Percentiles rank a stretch among this genome's conserved stretches.
These are phyloP conservation scores for Cardamine occulta DNA, from an alignment of 345 rosid genomes.

Conservation along the genomic window DNA sequence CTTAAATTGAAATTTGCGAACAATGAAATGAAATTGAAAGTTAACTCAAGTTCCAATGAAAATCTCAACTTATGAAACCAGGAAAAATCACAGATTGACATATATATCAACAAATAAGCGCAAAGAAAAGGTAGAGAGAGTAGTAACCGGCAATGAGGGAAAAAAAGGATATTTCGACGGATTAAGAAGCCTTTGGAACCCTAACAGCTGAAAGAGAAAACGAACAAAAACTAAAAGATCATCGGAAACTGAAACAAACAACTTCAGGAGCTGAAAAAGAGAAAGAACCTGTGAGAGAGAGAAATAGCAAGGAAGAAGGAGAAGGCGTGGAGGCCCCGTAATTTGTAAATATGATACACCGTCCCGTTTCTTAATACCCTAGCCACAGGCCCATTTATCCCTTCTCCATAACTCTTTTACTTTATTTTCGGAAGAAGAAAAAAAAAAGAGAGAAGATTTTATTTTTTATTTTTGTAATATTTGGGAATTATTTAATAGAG, in stretches of 20 bases:
- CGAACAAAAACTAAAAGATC: conserved; percentile 11
- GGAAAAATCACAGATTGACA: background rate
- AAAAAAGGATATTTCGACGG: conserved; percentile 7
- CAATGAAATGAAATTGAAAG: conserved; percentile 19
- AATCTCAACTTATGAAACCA: conserved; percentile 23
- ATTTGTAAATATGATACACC: conserved; percentile 17
- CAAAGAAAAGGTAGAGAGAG: conserved; percentile 1
- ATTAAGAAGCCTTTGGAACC: conserved; percentile 20
- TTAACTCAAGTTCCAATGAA: background rate
- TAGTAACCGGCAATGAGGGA: background rate
- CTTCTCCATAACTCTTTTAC: background rate
- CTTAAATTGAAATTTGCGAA: background rate
- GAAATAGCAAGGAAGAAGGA: background rate
- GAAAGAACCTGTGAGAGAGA: conserved; percentile 9
- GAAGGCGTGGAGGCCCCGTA: conserved; percentile 33
- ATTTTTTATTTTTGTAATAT: background rate
- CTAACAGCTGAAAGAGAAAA: conserved; percentile 11
- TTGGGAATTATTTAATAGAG: background rate
- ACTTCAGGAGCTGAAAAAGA: conserved; percentile 30
- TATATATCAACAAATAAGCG: background rate
- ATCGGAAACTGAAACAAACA: conserved; percentile 37
- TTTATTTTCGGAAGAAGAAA: background rate
- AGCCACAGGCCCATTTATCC: conserved; percentile 13
- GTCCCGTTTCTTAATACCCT: conserved; percentile 15
- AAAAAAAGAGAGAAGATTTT: background rate